A percentile compares a stretch with the other conserved stretches of the same genome.
Conservation (phyloP, 805 yeast genomes). For the Candida rishiriensis region DNA sequence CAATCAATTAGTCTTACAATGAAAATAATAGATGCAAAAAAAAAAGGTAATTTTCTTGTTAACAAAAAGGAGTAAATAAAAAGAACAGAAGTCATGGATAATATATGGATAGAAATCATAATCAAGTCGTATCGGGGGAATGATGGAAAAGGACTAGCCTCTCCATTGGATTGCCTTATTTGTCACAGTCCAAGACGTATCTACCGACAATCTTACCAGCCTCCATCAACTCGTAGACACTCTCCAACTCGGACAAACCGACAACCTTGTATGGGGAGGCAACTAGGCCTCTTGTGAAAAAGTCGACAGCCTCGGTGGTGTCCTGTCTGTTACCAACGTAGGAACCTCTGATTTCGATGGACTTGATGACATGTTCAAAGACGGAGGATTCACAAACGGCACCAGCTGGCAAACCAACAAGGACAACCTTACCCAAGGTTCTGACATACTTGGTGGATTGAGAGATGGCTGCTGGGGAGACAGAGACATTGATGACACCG, state of each 20-base stretch:
- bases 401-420: slow-evolving; percentile 75
- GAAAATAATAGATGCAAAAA: too few relatives aligned
- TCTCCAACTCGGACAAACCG: slow-evolving; percentile 67
- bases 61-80: not conserved
- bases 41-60: not conserved
- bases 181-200: slow-evolving; percentile 77
- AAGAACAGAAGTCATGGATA: not conserved
- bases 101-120: not conserved
- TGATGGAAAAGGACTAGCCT: not conserved
- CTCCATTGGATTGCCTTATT: slow-evolving; percentile 30
- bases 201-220: slow-evolving; percentile 85
- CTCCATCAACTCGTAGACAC: slow-evolving; percentile 75
- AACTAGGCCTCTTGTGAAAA: slow-evolving; percentile 64
- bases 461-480: slow-evolving; percentile 46
- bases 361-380: slow-evolving; percentile 68
- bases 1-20: too few relatives aligned
- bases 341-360: slow-evolving; percentile 73
- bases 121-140: not conserved
- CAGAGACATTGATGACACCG: slow-evolving; percentile 65
- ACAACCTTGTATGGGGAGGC: slow-evolving; percentile 67
- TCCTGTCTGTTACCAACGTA: slow-evolving; percentile 91
- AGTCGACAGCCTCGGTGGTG: slow-evolving; percentile 71
- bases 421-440: slow-evolving; percentile 57
- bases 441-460: slow-evolving; percentile 58
- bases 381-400: slow-evolving; percentile 71